Evolutionary conservation across 1,284 basidiomycete genomes (phyloP), one percentile per base, ranked within the genome.

Genomic region (Somion occarium): DNA sequence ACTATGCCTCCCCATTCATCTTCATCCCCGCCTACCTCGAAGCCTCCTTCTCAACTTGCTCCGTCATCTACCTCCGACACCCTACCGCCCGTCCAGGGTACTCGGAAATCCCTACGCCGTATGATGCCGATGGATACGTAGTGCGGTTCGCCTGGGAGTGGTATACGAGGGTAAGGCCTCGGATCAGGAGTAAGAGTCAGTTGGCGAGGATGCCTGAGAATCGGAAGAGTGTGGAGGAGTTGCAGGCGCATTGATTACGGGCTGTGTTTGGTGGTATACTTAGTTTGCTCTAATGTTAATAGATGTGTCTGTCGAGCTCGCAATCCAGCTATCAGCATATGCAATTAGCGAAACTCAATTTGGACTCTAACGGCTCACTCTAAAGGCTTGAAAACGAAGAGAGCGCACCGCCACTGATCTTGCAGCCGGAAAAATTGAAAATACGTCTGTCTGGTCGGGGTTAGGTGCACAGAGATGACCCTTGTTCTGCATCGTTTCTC

Each of bases 1-100:
- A 80, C 27, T 98, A 86, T 62, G 91, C 94, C 7, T 82, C 92
- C 0, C 93, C 97, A 0, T 92, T 89, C 77, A 77, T 99, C 46
- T 99, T 98, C 75, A 80, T 99, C 58, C 97, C 97, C 0, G 88
- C 95, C 0, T 98, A 98, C 70, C 83, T 98, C 51, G 93, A 98
- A 63, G 83, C 89, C 2, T 92, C 85, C 49, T 99, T 91, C 76
- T 69, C 80, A 46, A 94, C 94, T 9, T 99, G 97, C 70, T 94
- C 95, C 3, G 87, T 88, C 18, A 78, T 99, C 53, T 98, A 98
- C 67, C 82, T 98, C 27, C 91, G 96, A 44, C 93, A 98, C 65
- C 97, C 97, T 1, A 98, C 94, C 0, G 93, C 96, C 0, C 84
- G 93, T 23, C 90, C 93, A 1, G 83, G 88, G 2, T 93, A 94